Evolutionary conservation across 2,329 filamentous ascomycete genomes (phyloP).

Genomic region (Colletotrichum sp.): DNA sequence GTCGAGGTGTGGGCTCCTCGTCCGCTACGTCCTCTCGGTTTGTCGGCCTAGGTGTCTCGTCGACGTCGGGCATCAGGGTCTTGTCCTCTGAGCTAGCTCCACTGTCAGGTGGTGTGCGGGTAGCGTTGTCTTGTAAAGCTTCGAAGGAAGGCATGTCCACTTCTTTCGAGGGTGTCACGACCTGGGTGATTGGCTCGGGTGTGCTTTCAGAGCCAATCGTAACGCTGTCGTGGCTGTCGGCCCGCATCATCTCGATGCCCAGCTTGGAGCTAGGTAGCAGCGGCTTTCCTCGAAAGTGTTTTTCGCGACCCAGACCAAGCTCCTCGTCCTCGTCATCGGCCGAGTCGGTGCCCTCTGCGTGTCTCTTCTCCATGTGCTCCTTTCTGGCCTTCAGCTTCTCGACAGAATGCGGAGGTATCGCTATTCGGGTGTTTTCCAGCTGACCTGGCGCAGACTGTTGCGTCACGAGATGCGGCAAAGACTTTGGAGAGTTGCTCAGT

Average conservation of each 20-base stretch:
- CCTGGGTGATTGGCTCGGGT: constrained; percentile 56
- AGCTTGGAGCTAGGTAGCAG: constrained; percentile 82
- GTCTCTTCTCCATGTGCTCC: constrained; percentile 75
- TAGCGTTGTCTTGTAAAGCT: constrained; percentile 25
- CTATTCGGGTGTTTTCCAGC: constrained; percentile 54
- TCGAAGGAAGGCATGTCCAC: constrained; percentile 33
- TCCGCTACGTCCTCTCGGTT: constrained; percentile 25
- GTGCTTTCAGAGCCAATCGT: constrained; percentile 55
- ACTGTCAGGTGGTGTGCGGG: constrained; percentile 33
- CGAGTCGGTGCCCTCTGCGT: constrained; percentile 78
- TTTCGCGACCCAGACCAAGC: constrained; percentile 59
- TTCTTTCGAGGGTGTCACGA: constrained; percentile 54
- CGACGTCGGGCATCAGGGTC: constrained; percentile 28
- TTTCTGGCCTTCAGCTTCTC: constrained; percentile 79
- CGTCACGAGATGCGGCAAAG: constrained; percentile 59
- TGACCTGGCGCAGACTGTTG: constrained; percentile 70
- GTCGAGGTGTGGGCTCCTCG: constrained; percentile 47
- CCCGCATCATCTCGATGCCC: constrained; percentile 97
- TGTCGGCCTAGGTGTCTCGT: constrained; percentile 48
- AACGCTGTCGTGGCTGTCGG: constrained; percentile 89
- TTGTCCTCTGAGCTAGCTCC: constrained; percentile 24
- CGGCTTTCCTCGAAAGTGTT: constrained; percentile 59
- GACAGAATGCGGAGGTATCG: constrained; percentile 66
- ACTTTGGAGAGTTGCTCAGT: constrained; percentile 40
- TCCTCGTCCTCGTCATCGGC: constrained; percentile 97